Conservation (phyloP, 768 basidiomycete species). For the Pholiota conissans region DNA sequence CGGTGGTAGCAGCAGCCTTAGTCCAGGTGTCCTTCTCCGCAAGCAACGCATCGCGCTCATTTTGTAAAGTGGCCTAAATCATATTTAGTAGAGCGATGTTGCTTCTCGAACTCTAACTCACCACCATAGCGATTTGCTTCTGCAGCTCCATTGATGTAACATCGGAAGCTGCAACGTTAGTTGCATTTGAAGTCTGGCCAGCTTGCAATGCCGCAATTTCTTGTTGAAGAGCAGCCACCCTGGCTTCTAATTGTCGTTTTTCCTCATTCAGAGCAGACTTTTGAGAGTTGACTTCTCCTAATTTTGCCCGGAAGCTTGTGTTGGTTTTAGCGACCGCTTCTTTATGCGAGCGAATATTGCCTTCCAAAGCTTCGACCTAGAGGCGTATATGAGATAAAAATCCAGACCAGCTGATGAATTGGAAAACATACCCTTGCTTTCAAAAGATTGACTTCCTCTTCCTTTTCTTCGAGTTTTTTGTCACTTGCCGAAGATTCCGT, state of each 20-base stretch:
- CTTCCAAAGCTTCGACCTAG: constrained; percentile 46
- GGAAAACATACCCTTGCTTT: constrained; percentile 18
- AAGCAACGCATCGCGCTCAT: constrained; percentile 63
- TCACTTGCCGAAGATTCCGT: constrained; percentile 11
- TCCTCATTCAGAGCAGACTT: constrained; percentile 36
- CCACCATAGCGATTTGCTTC: constrained; percentile 37
- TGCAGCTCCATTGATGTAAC: constrained; percentile 21
- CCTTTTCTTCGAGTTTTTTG: constrained; percentile 21
- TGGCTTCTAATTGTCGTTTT: constrained; percentile 37
- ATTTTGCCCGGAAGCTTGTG: constrained; percentile 27
- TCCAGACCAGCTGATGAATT: neutral
- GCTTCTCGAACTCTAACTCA: constrained; percentile 19
- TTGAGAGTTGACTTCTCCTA: constrained; percentile 35
- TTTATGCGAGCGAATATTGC: constrained; percentile 37
- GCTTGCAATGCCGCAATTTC: constrained; percentile 33
- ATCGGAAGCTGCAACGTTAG: constrained; percentile 7
- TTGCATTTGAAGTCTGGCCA: constrained; percentile 19
- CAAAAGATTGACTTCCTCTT: constrained; percentile 15
- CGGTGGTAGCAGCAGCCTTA: constrained; percentile 28
- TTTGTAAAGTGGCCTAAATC: constrained; percentile 48
- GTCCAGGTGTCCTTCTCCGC: constrained; percentile 55
- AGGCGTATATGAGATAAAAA: neutral
- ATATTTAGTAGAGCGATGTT: neutral
- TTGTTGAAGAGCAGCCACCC: constrained; percentile 36
- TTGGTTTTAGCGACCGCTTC: constrained; percentile 28